Conservation (phyloP, 2,329 filamentous ascomycete genomes). For the Botryotinia globosa region DNA sequence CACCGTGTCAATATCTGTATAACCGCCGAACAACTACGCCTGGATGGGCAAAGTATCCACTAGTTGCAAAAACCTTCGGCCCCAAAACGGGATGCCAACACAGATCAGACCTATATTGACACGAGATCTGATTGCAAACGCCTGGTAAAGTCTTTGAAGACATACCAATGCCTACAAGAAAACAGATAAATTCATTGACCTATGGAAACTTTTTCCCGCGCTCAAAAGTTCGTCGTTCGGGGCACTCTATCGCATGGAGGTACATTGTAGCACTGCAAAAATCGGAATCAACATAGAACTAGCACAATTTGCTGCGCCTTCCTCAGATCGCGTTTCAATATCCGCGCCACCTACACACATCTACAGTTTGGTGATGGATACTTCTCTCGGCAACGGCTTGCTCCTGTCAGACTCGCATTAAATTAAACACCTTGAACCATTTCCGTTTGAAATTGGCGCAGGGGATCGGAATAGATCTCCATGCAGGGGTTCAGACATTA, state of each 20-base stretch:
- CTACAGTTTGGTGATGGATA: background rate
- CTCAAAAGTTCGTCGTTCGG: background rate
- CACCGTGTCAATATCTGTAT: background rate
- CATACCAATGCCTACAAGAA: background rate
- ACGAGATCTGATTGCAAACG: background rate
- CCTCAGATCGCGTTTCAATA: conserved; percentile 11
- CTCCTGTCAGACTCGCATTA: background rate
- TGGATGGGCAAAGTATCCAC: background rate
- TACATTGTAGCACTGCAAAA: background rate
- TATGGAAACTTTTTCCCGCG: background rate
- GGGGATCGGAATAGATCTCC: conserved; percentile 6
- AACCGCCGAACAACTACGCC: background rate
- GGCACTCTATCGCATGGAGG: too few species aligned
- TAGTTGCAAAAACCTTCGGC: background rate
- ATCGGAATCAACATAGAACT: background rate
- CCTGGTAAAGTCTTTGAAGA: background rate
- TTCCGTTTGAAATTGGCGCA: conserved; percentile 5
- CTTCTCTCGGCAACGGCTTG: background rate
- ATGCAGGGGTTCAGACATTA: background rate
- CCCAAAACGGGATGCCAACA: background rate
- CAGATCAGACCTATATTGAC: background rate
- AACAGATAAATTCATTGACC: background rate
- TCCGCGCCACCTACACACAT: background rate
- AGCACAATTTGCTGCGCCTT: conserved; percentile 8
- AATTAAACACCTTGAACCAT: background rate